Percentiles rank a stretch among this genome's conserved stretches.
Conservation (phyloP, 1,284 basidiomycete species). For the Ceratobasidium sp. region DNA sequence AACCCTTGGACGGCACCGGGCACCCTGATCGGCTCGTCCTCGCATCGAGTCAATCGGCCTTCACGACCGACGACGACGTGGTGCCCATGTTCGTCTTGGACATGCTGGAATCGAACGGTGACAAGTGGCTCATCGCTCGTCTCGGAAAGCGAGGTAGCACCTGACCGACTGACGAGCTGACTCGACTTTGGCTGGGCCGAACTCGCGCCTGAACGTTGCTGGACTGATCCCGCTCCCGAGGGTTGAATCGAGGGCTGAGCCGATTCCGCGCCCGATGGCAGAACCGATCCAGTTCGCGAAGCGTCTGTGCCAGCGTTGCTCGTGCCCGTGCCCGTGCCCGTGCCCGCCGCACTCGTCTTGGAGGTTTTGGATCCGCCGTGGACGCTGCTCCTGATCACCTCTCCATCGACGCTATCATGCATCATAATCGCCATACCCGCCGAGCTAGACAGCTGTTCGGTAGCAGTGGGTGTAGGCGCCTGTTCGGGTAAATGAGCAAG, state of each 20-base stretch:
- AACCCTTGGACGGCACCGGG: conserved; percentile 89
- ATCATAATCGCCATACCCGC: background rate
- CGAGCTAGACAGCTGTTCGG: background rate
- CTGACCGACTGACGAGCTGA: background rate
- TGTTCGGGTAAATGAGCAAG: background rate
- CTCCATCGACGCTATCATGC: conserved; percentile 35
- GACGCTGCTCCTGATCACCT: conserved; percentile 8
- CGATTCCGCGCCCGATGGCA: conserved; percentile 22
- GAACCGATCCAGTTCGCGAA: background rate
- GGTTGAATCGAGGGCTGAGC: background rate
- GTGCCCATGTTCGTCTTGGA: conserved; percentile 72
- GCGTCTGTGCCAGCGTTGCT: conserved; percentile 9
- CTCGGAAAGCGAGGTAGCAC: background rate
- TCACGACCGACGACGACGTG: conserved; percentile 79
- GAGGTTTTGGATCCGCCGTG: conserved; percentile 9
- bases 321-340: conserved; percentile 2
- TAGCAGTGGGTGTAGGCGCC: background rate
- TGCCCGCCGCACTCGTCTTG: conserved; percentile 2
- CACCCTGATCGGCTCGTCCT: conserved; percentile 88
- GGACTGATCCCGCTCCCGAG: background rate
- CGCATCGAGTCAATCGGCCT: conserved; percentile 72
- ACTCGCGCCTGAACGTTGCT: background rate
- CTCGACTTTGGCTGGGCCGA: background rate
- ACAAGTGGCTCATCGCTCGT: conserved; percentile 51
- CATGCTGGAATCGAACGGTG: conserved; percentile 73